Percentiles rank a stretch among this genome's conserved stretches.
These are phyloP conservation scores for Tylopilus orsonianus DNA, from an alignment of 1,284 basidiomycete genomes.

Conservation along the genomic window DNA sequence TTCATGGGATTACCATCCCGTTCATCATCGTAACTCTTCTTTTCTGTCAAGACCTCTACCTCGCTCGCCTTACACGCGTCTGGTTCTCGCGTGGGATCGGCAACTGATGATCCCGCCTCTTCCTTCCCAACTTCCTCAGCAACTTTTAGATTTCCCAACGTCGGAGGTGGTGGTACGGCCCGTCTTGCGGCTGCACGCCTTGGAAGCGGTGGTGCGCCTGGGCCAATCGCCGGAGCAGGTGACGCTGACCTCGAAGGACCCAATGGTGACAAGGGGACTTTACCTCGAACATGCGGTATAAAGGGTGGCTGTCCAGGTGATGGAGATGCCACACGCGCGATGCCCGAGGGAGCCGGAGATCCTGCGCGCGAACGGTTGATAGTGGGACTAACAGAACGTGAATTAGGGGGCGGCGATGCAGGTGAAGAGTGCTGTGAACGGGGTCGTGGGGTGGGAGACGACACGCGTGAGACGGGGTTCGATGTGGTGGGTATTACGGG, in stretches of 20 bases:
- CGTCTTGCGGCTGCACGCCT: constrained; percentile 32
- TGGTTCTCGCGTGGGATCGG: not conserved
- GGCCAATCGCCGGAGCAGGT: constrained; percentile 13
- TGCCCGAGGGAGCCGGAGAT: constrained; percentile 17
- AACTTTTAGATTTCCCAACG: not conserved
- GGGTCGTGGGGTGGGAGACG: constrained; percentile 23
- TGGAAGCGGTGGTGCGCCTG: constrained; percentile 27
- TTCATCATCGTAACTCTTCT: not conserved
- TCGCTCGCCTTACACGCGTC: not conserved
- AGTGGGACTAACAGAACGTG: constrained; percentile 27
- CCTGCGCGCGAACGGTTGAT: constrained; percentile 26
- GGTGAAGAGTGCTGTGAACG: constrained; percentile 29
- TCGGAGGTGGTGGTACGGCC: constrained; percentile 24
- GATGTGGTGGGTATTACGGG: constrained; percentile 26
- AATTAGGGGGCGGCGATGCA: constrained; percentile 21
- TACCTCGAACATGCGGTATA: constrained; percentile 21
- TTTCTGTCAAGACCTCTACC: not conserved
- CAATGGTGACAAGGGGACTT: constrained; percentile 23
- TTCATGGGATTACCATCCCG: not conserved
- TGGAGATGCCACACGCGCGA: constrained; percentile 19
- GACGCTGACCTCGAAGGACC: constrained; percentile 23
- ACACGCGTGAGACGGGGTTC: constrained; percentile 9
- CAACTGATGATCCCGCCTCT: not conserved
- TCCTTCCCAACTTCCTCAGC: constrained; percentile 5
- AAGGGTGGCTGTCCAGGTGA: constrained; percentile 7